Base-by-base conservation (phyloP, 83 land plant species). In the Isoetes engelmannii region DNA sequence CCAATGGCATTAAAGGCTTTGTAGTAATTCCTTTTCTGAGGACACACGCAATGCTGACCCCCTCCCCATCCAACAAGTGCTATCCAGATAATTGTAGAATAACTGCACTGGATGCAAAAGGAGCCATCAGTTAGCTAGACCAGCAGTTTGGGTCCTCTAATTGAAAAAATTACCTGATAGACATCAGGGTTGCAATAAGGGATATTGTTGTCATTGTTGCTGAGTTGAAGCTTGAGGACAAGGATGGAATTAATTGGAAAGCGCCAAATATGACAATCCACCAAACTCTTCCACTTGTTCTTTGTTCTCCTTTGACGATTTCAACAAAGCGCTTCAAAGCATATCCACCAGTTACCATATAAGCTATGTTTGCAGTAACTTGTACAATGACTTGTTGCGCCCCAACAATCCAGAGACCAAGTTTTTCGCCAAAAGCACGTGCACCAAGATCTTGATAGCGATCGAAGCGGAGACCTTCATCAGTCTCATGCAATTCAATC, bases 1-100 rank as follows among this genome's bases (percentile, higher is more conserved):
- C 67, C 67, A 37, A 64, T 13, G 49, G 67, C 67, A 64, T 64
- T 64, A 44, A 64, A 64, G 12, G 17, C 41, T 15, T 64, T 64
- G 47, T 13, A 44, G 17, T 41, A 9, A n/a, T 15, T 12, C 15
- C 54, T 51, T 10, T 15, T 51, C n/a, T 51, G 12, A n/a, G 12
- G 12, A 2, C 37, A 28, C 37, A 28, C 37, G 2, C 37, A 28
- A 28, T 28, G 37, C 37, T 28, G 0, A 28, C 2, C 62, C 62
- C 28, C 12, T 18, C 19, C 19, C 28, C 19, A 12, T 59, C 28
- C 62, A 42, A 42, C 10, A 59, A 19, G 62, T 18, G 10, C 28
- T 59, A 59, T 12, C 62, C 62, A 59, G 12, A 59, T 59, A 4
- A 59, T 59, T 9, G 20, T 18, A 1, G 62, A 12, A 42, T 59